phyloP scores from a whole-genome alignment of 73 alveolate species.

The Paramecium octaurelia region DNA sequence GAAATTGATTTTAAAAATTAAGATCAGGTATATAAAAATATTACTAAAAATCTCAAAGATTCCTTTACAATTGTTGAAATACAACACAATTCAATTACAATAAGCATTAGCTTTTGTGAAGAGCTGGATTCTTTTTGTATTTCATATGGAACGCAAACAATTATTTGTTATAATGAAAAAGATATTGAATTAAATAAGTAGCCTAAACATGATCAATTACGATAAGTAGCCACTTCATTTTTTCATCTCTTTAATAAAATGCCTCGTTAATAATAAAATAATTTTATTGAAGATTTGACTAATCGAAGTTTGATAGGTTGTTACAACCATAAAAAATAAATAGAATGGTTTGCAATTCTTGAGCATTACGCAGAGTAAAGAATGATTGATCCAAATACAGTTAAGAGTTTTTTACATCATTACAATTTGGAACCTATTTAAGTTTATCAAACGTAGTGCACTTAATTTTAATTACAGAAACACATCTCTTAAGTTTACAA shows the following conservation, averaged over 20 bases:
- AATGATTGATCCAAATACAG: not conserved
- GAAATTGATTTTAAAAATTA: not conserved
- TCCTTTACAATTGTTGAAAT: not conserved
- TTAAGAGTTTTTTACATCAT: not conserved
- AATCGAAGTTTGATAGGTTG: not conserved
- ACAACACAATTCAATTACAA: not conserved
- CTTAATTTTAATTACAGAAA: not conserved
- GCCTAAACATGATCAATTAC: not conserved
- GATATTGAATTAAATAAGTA: not conserved
- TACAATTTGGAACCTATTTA: not conserved
- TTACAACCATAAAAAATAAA: not conserved
- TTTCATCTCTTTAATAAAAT: not conserved
- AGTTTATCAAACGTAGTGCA: not conserved
- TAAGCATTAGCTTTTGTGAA: not conserved
- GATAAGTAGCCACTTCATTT: not conserved
- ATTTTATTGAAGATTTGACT: not conserved
- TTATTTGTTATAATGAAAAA: not conserved
- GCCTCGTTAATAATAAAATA: not conserved
- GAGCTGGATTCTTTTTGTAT: not conserved
- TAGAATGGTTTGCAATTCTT: not conserved
- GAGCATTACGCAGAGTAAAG: constrained; percentile 12
- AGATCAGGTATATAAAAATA: not conserved
- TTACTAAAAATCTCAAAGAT: not conserved
- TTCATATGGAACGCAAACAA: not conserved
- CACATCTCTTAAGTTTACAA: not conserved